A percentile compares a stretch with the other conserved stretches of the same genome.
These are phyloP conservation scores for Eutrema japonicum DNA, from an alignment of 345 rosid species.

Conservation along the genomic window DNA sequence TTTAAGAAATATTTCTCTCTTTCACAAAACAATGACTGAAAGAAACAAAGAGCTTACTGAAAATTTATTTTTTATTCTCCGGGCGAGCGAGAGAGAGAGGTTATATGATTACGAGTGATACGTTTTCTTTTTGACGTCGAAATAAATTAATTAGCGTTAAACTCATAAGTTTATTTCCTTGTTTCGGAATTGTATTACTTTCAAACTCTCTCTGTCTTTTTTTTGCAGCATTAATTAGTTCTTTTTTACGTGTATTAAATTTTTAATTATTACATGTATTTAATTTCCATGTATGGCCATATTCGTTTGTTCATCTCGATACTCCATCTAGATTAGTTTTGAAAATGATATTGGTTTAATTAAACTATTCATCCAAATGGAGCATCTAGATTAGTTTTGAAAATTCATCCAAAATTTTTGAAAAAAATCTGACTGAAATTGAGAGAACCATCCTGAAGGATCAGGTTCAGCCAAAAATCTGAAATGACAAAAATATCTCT, in stretches of 20 bases:
- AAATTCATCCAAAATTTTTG: too few relatives aligned
- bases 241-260: too few relatives aligned
- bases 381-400: too few relatives aligned
- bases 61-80: not conserved
- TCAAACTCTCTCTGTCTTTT: not conserved
- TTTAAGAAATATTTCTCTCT: not conserved
- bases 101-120: constrained; percentile 1
- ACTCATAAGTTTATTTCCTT: not conserved
- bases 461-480: too few relatives aligned
- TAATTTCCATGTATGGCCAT: too few relatives aligned
- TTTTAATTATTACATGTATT: not conserved
- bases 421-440: too few relatives aligned
- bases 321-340: too few relatives aligned
- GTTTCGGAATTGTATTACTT: not conserved
- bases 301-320: not conserved
- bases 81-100: not conserved
- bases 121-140: not conserved
- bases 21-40: not conserved
- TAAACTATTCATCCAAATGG: too few relatives aligned
- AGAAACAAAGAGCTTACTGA: constrained; percentile 7
- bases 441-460: too few relatives aligned
- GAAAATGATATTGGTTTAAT: too few relatives aligned
- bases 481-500: too few relatives aligned
- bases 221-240: too few relatives aligned
- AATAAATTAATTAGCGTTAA: not conserved